These are phyloP conservation scores for Cucurbita argyrosperma DNA, from an alignment of 306 rosid species.

Conservation along the genomic window DNA sequence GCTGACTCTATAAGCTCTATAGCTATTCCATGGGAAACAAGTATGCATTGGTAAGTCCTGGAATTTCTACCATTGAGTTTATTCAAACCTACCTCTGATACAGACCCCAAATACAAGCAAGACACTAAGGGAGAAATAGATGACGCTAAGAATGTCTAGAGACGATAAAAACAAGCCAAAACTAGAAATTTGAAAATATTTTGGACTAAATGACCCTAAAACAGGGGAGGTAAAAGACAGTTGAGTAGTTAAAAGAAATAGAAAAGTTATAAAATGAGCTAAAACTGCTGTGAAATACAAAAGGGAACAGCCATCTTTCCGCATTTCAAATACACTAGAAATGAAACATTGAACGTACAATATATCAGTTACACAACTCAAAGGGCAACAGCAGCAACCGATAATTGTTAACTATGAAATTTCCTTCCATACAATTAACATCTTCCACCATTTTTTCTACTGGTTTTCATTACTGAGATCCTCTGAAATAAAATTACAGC, in stretches of 20 bases:
- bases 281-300: background rate
- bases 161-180: too few species aligned
- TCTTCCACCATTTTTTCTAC: background rate
- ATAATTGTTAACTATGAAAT: background rate
- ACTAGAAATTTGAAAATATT: background rate
- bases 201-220: background rate
- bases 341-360: background rate
- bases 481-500: background rate
- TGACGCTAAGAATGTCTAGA: background rate
- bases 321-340: background rate
- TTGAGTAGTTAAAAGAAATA: background rate
- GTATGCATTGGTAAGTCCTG: background rate
- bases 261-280: background rate
- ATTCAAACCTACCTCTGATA: background rate
- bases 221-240: background rate
- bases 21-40: background rate
- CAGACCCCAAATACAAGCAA: background rate
- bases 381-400: background rate
- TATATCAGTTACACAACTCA: background rate
- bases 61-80: background rate
- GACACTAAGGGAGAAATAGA: background rate
- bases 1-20: background rate
- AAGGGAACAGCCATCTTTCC: background rate
- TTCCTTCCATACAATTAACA: background rate
- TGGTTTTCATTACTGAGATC: background rate